Evolutionary conservation across 2,329 filamentous ascomycete genomes (phyloP), one percentile per base, ranked within the genome.

Genomic region (Daldinia sp.): DNA sequence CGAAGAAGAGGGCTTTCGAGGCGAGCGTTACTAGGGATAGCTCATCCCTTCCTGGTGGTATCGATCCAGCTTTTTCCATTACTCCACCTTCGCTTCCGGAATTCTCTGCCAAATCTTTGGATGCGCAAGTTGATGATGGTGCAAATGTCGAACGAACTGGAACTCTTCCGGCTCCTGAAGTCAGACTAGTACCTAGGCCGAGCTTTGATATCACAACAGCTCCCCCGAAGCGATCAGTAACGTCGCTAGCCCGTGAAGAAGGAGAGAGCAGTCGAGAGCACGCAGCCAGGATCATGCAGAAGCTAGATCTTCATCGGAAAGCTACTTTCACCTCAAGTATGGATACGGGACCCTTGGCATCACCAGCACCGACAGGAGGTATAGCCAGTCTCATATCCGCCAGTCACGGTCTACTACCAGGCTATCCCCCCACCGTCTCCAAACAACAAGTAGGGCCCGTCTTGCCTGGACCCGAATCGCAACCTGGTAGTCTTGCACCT

Each of bases 1-100:
- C 94, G 54, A 99, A 99, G 79, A 92, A 94, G 70, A 93, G 90
- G 74, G 94, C 94, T 0, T 86, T 99, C 48, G 92, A 98, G 74
- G 90, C 84, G 13, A 90, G 82, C 71, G 85, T 87, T 67, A 82
- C 81, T 29, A 79, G 83, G 51, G 82, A 82, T 49, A 81, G 75
- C 57, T 78, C 76, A 19, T 75, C 79, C 2, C 73, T 84, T 3
- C 77, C 81, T 4, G 82, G 83, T 21, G 80, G 81, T 21, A 73
- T 83, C 47, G 89, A 90, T 71, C 88, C 94, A 54, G 95, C 95
- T 10, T 99, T 98, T 78, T 91, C 94, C 5, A 96, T 99, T 68
- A 95, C 91, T 2, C 91, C 93, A 7, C 92, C 95, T 11, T 88
- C 91, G 27, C 89, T 94, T 4, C 91, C 93, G 0, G 94, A 98